A percentile compares a stretch with the other conserved stretches of the same genome.
These are phyloP conservation scores for Naegleria fowleri DNA, from an alignment of 208 protist species.

Conservation along the genomic window DNA sequence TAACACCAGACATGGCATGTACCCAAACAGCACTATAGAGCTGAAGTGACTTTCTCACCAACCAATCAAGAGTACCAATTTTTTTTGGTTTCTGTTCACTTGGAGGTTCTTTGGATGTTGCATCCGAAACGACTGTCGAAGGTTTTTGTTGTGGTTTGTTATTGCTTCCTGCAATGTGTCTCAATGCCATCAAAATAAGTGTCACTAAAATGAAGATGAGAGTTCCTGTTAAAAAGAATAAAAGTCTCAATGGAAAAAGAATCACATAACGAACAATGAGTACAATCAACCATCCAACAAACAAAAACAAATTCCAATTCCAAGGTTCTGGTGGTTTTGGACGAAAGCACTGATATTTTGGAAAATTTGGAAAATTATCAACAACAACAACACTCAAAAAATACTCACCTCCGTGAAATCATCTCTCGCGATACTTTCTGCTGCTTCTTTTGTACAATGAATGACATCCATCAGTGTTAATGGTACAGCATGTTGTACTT, in stretches of 20 bases:
- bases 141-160: not conserved
- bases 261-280: constrained; percentile 27
- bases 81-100: not conserved
- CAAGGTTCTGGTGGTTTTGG: constrained; percentile 24
- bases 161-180: not conserved
- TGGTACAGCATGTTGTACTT: not conserved
- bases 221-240: constrained; percentile 33
- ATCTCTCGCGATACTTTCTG: constrained; percentile 15
- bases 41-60: constrained; percentile 22
- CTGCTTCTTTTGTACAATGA: not conserved
- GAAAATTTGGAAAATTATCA: too few species aligned
- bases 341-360: not conserved
- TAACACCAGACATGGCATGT: constrained; percentile 25
- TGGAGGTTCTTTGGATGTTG: not conserved
- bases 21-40: not conserved
- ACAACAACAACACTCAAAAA: too few species aligned
- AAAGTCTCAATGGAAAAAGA: constrained; percentile 33
- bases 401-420: constrained; percentile 18
- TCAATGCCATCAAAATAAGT: constrained; percentile 25
- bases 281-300: constrained; percentile 19
- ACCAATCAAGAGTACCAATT: not conserved
- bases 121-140: not conserved
- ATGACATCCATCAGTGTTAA: not conserved
- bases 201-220: not conserved
- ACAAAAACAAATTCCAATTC: constrained; percentile 29